A percentile compares a stretch with the other conserved stretches of the same genome.
Evolutionary conservation across 768 basidiomycete genomes (phyloP).

Genomic region (Tulasnella sp.): DNA sequence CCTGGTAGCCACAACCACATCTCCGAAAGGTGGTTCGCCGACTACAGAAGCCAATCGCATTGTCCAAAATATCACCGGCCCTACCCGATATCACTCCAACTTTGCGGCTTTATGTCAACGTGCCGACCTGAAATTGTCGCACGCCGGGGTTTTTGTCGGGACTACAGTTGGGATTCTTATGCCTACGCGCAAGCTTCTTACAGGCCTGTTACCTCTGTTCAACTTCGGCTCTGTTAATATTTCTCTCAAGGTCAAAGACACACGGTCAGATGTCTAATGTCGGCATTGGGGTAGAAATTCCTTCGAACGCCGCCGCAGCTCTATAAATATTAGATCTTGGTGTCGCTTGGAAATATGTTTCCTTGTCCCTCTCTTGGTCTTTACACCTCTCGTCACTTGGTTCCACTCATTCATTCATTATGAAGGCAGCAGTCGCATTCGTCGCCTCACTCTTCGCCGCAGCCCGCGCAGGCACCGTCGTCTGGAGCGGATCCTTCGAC

Average conservation of each 20-base stretch:
- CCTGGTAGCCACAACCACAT: not conserved
- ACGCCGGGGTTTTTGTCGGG: not conserved
- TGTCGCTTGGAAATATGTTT: not conserved
- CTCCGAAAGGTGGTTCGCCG: not conserved
- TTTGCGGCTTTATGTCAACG: not conserved
- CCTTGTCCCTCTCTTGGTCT: not conserved
- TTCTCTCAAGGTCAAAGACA: not conserved
- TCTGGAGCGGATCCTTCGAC: slow-evolving; percentile 41
- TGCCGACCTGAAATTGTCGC: not conserved
- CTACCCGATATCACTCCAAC: not conserved
- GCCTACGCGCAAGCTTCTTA: not conserved
- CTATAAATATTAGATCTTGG: not conserved
- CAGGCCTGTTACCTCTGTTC: not conserved
- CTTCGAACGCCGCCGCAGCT: not conserved
- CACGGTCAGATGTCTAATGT: not conserved
- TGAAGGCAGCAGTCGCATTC: slow-evolving; percentile 29
- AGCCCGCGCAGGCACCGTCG: slow-evolving; percentile 48
- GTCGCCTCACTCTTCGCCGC: slow-evolving; percentile 31
- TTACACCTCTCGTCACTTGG: not conserved
- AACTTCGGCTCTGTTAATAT: not conserved
- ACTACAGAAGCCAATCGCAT: not conserved
- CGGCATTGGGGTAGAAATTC: not conserved
- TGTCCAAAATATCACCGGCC: not conserved
- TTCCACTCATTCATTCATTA: slow-evolving; percentile 18
- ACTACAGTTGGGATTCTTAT: not conserved